A percentile compares a stretch with the other conserved stretches of the same genome.
phyloP scores from a whole-genome alignment of 805 yeast species.

The Hanseniaspora jakobsenii region DNA sequence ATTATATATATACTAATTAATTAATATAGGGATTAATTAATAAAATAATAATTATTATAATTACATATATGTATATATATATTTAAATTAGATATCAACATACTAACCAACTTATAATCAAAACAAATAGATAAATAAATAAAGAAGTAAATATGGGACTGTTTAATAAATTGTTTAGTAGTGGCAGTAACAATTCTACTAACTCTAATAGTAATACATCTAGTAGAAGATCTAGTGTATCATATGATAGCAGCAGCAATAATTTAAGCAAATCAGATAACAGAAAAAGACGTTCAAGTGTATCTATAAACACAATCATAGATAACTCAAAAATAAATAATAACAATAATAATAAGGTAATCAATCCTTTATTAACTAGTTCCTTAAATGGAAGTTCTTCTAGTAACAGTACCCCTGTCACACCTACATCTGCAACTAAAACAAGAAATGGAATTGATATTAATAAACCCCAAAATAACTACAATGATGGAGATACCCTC shows the following conservation, averaged over 20 bases:
- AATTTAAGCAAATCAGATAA: too few species aligned
- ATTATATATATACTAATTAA: too few species aligned
- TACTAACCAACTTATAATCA: neutral
- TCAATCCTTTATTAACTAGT: too few species aligned
- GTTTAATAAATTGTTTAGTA: conserved; percentile 6
- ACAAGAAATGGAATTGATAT: neutral
- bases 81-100: neutral
- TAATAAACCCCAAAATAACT: neutral
- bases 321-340: neutral
- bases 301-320: neutral
- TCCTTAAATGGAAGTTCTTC: too few species aligned
- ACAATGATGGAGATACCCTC: neutral
- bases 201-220: neutral
- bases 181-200: neutral
- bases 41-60: neutral
- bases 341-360: neutral
- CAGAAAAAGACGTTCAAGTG: too few species aligned
- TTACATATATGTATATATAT: neutral
- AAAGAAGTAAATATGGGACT: conserved; percentile 2
- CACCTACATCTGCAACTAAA: neutral
- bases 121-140: neutral
- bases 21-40: neutral
- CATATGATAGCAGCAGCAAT: neutral
- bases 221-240: conserved; percentile 5
- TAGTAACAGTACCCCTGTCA: too few species aligned